Percentiles rank a stretch among this genome's conserved stretches.
phyloP scores from a whole-genome alignment of 2,329 filamentous ascomycete species.

The Epichloe festucae region DNA sequence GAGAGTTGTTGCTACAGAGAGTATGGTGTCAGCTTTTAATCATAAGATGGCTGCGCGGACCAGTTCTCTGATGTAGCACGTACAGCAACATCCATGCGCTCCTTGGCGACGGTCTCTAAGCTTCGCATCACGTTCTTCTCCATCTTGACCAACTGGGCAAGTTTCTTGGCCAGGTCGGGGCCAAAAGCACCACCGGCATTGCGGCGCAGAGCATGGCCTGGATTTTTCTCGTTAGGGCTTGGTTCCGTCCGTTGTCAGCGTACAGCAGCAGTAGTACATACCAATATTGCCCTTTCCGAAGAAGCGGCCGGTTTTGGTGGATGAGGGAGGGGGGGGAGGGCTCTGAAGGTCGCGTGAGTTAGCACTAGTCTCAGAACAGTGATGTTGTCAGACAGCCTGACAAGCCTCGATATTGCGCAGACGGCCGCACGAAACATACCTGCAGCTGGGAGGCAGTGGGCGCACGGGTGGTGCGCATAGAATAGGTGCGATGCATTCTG shows the following conservation, averaged over 20 bases:
- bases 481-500: conserved; percentile 95
- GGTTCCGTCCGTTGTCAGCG: background rate
- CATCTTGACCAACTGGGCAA: conserved; percentile 98
- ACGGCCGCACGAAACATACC: conserved; percentile 20
- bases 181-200: conserved; percentile 65
- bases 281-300: conserved; percentile 79
- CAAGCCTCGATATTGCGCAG: background rate
- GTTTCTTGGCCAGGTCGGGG: conserved; percentile 90
- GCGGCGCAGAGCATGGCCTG: conserved; percentile 56
- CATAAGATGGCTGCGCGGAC: background rate
- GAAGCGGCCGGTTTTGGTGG: conserved; percentile 80
- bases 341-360: conserved; percentile 43
- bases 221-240: background rate
- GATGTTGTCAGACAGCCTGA: background rate
- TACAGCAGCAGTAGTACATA: conserved; percentile 36
- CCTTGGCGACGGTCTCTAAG: conserved; percentile 84
- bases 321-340: conserved; percentile 86
- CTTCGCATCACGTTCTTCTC: conserved; percentile 99
- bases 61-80: conserved; percentile 29
- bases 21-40: background rate
- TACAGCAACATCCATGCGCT: conserved; percentile 96
- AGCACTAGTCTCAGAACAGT: background rate
- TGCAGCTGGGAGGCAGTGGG: conserved; percentile 75
- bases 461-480: conserved; percentile 93
- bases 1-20: conserved; percentile 81